These are phyloP conservation scores for Dipteronia dyeriana DNA, from an alignment of 345 rosid species.

Conservation along the genomic window DNA sequence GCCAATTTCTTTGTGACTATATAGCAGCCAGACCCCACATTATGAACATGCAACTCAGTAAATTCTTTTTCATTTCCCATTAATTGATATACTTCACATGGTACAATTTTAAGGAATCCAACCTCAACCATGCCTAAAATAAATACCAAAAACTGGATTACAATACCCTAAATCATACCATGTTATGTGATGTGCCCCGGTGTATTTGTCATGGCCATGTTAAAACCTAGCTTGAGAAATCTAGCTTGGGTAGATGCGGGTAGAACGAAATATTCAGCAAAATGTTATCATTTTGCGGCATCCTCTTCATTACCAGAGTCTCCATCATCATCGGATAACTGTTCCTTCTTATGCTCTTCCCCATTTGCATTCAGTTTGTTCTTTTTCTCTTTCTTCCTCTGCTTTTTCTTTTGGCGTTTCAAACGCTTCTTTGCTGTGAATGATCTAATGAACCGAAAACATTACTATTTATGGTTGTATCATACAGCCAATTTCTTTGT, in stretches of 20 bases:
- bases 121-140: not conserved
- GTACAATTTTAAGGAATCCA: not conserved
- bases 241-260: not conserved
- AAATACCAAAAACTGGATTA: not conserved
- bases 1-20: too few relatives aligned
- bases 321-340: slow-evolving; percentile 47
- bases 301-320: slow-evolving; percentile 46
- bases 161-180: not conserved
- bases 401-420: slow-evolving; percentile 89
- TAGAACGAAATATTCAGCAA: not conserved
- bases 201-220: not conserved
- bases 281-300: too few relatives aligned
- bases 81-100: slow-evolving; percentile 8
- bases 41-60: not conserved
- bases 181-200: not conserved
- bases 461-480: too few relatives aligned
- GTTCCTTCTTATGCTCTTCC: slow-evolving; percentile 49
- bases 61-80: not conserved
- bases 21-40: too few relatives aligned
- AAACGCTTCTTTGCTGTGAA: slow-evolving; percentile 77
- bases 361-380: slow-evolving; percentile 36
- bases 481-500: too few relatives aligned
- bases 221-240: not conserved
- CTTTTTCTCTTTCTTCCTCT: slow-evolving; percentile 72
- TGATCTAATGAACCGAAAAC: too few relatives aligned